phyloP scores from a whole-genome alignment of 345 rosid species.

The Brassica incana region DNA sequence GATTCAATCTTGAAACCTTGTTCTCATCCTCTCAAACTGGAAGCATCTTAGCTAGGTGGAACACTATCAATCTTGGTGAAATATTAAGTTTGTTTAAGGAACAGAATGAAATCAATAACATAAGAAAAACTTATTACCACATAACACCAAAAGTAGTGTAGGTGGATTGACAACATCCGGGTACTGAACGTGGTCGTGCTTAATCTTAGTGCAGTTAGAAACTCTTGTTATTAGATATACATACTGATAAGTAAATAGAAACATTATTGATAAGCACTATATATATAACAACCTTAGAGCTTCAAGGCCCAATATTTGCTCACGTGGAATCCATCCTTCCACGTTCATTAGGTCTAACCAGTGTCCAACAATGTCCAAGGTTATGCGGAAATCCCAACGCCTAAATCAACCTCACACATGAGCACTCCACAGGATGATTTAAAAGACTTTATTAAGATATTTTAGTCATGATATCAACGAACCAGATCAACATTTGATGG shows the following conservation, averaged over 20 bases:
- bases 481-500: slow-evolving; percentile 94
- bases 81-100: slow-evolving; percentile 9
- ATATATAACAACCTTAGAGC: slow-evolving; percentile 63
- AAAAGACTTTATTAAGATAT: too few relatives aligned
- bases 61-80: slow-evolving; percentile 16
- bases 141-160: slow-evolving; percentile 80
- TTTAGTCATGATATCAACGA: not conserved
- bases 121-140: slow-evolving; percentile 38
- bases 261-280: slow-evolving; percentile 15
- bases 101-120: not conserved
- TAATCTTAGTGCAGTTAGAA: slow-evolving; percentile 72
- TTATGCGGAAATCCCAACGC: slow-evolving; percentile 87
- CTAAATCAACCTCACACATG: slow-evolving; percentile 47
- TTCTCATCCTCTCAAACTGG: slow-evolving; percentile 2
- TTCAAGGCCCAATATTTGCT: slow-evolving; percentile 95
- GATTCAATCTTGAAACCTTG: slow-evolving; percentile 3
- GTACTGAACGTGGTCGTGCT: slow-evolving; percentile 81
- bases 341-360: slow-evolving; percentile 94
- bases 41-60: not conserved
- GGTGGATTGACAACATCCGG: slow-evolving; percentile 96
- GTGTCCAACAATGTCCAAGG: slow-evolving; percentile 93
- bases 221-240: slow-evolving; percentile 20
- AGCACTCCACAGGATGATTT: not conserved
- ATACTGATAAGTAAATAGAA: slow-evolving; percentile 1
- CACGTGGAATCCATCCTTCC: slow-evolving; percentile 98